Conservation (phyloP, 129 eudicot genomes). For the Deinandra increscens region DNA sequence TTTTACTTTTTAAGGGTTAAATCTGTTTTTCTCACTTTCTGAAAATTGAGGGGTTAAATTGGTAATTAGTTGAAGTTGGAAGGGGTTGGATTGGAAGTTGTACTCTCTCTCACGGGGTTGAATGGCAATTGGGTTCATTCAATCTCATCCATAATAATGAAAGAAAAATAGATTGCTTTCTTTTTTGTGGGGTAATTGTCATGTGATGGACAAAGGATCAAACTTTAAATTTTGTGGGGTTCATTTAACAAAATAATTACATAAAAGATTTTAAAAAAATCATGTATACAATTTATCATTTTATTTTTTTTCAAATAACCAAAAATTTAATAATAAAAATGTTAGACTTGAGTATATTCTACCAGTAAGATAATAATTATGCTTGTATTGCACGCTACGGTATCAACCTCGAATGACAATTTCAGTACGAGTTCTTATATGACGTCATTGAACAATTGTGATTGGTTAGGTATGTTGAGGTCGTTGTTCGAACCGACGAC, state of each 20-base stretch:
- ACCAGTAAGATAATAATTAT: no score
- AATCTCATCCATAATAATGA: constrained; percentile 29
- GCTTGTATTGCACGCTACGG: no score
- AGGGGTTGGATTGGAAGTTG: constrained; percentile 32
- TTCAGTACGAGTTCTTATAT: no score
- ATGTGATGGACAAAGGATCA: constrained; percentile 35
- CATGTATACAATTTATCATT: no score
- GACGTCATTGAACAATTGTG: no score
- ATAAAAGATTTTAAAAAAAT: background rate
- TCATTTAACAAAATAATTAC: constrained; percentile 4
- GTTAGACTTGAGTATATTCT: no score
- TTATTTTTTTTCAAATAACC: no score
- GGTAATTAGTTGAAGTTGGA: constrained; percentile 22
- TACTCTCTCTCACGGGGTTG: constrained; percentile 25
- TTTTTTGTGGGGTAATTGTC: constrained; percentile 29
- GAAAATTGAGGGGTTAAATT: constrained; percentile 28
- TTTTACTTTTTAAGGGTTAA: constrained; percentile 10
- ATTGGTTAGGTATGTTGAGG: no score
- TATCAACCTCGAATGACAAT: no score
- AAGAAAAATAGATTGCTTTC: constrained; percentile 12
- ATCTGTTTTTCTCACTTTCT: constrained; percentile 2
- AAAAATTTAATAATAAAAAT: no score
- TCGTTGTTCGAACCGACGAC: no score
- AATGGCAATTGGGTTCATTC: constrained; percentile 23
- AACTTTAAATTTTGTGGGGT: constrained; percentile 29